Base-by-base conservation (phyloP, 2,329 filamentous ascomycete genomes). In the Monilinia laxa region DNA sequence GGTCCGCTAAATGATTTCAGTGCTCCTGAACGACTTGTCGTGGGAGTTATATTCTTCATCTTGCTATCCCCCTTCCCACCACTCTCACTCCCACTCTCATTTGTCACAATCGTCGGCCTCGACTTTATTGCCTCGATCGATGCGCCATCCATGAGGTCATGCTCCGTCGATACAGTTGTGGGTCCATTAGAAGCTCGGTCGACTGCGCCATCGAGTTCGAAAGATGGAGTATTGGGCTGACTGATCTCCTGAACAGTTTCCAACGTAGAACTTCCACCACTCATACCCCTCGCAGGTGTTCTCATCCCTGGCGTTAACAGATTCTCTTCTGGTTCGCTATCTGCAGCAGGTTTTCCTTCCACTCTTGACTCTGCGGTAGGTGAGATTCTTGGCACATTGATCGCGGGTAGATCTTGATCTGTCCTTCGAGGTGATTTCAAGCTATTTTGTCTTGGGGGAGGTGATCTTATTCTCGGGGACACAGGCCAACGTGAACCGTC, bases 171-270 rank as follows among this genome's bases (percentile, higher is more conserved):
- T 55, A 83, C 77, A 72, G 82, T 83, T 69, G 85, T 81, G 54
- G 81, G 81, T 31, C 66, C 76, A 71, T 69, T 71, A 70, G 68
- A 75, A 70, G 81, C 78, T 76, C 81, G 84, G 67, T 86, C 84
- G 62, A 84, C 72, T 31, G 80, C 79, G 20, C 80, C 78, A 68
- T 82, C 81, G 68, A 80, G 73, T 78, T 81, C 74, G 69, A 78
- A 80, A 18, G 80, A 81, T 18, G 91, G 90, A 0, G 90, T 91
- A 60, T 87, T 88, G 54, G 90, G 87, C 68, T 92, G 85, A 79
- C 92, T 95, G 64, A 90, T 88, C 81, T 97, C 94, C 76, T 97
- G 90, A 20, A 98, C 94, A 0, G 95, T 97, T 79, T 96, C 94
- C 67, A 97, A 80, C 58, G 86, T 86, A 59, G 88, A 83, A 47